These are phyloP conservation scores for Blastobotrys elegans DNA, from an alignment of 1,139 yeast genomes.

Conservation along the genomic window DNA sequence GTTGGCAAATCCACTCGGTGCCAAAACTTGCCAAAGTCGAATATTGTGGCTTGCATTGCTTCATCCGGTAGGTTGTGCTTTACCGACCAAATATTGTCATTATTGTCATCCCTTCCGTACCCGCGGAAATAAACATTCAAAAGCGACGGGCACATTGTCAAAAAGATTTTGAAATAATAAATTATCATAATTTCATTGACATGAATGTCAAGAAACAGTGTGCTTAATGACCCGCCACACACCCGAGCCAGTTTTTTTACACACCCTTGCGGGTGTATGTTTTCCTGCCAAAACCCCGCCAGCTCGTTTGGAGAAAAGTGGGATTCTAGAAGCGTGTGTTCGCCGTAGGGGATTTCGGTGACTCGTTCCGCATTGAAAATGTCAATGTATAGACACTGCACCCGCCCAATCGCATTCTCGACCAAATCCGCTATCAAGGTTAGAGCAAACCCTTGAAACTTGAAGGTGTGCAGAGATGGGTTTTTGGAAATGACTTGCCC, in stretches of 20 bases:
- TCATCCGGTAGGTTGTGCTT: not conserved
- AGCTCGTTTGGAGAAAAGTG: not conserved
- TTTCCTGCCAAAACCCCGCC: not conserved
- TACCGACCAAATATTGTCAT: not conserved
- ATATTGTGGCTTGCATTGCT: not conserved
- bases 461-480: not conserved
- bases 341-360: not conserved
- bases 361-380: not conserved
- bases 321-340: not conserved
- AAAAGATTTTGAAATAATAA: not conserved
- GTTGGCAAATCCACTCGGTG: not conserved
- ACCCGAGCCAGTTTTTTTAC: not conserved
- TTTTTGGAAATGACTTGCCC: not conserved
- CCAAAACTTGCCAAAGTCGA: conserved; percentile 3
- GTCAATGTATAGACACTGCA: not conserved
- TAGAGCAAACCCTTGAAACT: not conserved
- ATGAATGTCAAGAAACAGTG: not conserved
- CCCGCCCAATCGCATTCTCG: not conserved
- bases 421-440: not conserved
- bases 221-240: not conserved
- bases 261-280: not conserved
- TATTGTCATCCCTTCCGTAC: not conserved
- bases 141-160: not conserved
- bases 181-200: not conserved
- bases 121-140: not conserved